Evolutionary conservation across 2,329 filamentous ascomycete species (phyloP).

Genomic region (Alternaria rosae): DNA sequence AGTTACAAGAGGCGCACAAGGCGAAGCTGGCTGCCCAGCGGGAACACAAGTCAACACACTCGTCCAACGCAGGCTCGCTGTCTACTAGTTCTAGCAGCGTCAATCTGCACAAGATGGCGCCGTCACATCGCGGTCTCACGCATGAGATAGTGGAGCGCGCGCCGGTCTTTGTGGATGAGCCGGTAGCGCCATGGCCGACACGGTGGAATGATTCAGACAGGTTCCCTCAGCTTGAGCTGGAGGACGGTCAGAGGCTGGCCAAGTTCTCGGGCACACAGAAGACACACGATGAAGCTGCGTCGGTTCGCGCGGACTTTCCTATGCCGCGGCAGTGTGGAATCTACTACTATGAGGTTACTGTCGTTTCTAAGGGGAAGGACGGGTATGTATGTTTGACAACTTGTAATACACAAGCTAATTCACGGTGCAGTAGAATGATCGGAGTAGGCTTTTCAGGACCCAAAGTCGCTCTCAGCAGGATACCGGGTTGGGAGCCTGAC

Average conservation of each 20-base stretch:
- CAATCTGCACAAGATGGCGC: constrained; percentile 67
- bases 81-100: constrained; percentile 66
- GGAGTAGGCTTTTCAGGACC: constrained; percentile 68
- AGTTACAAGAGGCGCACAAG: constrained; percentile 74
- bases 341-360: constrained; percentile 86
- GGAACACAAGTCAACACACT: constrained; percentile 52
- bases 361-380: constrained; percentile 72
- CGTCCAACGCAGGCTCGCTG: constrained; percentile 57
- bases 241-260: constrained; percentile 76
- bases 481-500: constrained; percentile 71
- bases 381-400: constrained; percentile 60
- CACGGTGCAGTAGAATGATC: constrained; percentile 50
- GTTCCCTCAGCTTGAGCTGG: constrained; percentile 74
- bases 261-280: constrained; percentile 64
- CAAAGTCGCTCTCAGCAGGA: constrained; percentile 66
- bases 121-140: constrained; percentile 77
- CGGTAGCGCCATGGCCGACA: constrained; percentile 76
- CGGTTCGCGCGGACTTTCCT: constrained; percentile 80
- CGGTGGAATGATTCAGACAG: constrained; percentile 85
- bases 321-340: constrained; percentile 92
- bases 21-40: constrained; percentile 62
- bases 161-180: constrained; percentile 65
- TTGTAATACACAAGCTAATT: constrained; percentile 26
- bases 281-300: constrained; percentile 76
- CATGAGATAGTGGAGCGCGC: constrained; percentile 85